Evolutionary conservation across 129 eudicot species (phyloP).

Genomic region (Flaveria brownii): DNA sequence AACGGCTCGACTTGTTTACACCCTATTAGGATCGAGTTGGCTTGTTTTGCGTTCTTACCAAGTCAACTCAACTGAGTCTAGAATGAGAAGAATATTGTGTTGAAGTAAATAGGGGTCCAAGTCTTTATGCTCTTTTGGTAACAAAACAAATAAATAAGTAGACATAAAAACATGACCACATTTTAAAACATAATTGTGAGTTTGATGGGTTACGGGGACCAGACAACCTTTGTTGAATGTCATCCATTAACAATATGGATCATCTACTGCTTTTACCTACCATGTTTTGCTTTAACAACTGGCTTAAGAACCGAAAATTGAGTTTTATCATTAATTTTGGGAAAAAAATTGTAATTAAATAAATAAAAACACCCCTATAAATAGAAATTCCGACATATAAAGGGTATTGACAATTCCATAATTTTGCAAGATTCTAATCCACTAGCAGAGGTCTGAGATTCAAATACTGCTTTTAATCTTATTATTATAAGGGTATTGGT

Average conservation of each 20-base stretch:
- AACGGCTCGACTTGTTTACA: no score
- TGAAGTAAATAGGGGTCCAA: conserved; percentile 31
- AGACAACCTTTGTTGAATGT: conserved; percentile 32
- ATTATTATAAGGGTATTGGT: no score
- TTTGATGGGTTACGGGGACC: conserved; percentile 36
- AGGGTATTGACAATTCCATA: background rate
- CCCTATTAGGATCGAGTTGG: background rate
- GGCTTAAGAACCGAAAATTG: background rate
- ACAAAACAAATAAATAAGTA: conserved; percentile 20
- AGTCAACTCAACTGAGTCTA: conserved; percentile 8
- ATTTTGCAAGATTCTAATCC: no score
- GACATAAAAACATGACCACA: conserved; percentile 2
- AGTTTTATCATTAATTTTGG: background rate
- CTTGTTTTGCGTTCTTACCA: background rate
- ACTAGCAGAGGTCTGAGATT: no score
- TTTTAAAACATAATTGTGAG: conserved; percentile 23
- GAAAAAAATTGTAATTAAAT: background rate
- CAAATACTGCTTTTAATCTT: no score
- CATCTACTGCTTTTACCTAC: conserved; percentile 16
- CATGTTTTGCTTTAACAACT: conserved; percentile 5
- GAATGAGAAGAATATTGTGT: background rate
- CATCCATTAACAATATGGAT: conserved; percentile 1
- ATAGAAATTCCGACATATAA: background rate
- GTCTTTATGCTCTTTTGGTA: conserved; percentile 21
- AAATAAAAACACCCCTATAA: background rate